Base-by-base conservation (phyloP, 225 moss, liverwort and hornwort genomes). In the Antitrichia curtipendula region DNA sequence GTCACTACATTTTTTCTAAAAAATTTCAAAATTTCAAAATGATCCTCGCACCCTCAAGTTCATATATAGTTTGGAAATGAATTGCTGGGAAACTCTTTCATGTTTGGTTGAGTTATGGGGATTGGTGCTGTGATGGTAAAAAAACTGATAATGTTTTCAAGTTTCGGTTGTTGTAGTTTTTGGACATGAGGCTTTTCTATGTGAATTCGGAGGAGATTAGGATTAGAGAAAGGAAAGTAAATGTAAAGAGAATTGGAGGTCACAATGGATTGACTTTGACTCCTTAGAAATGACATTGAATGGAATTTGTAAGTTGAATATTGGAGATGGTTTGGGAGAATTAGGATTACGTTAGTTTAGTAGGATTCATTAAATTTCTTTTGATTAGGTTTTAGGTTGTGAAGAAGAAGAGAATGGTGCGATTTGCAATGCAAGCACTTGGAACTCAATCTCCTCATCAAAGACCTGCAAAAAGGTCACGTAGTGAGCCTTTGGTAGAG, bases 391-490 rank as follows among this genome's bases (percentile, higher is more conserved):
- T 85, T 61, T 82, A 32, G 84, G 40, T 64, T 2, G 82, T 70
- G 82, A 83, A 82, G 64, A 78, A 83, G 83, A 82, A 47, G 47
- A 86, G 87, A 78, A 94, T 94, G 94, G 94, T 94, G 84, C 83
- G 94, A 52, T 94, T 94, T 82, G 94, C 94, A 90, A 94, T 94
- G 89, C 94, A 92, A 11, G 79, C 92, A 74, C 84, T 94, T 45
- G 92, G 89, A 78, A 66, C 87, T 52, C 90, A 92, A n/a, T 92
- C 94, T 64, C 92, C 90, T 83, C 94, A 91, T 73, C 92, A 90
- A 36, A 91, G 92, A 80, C 88, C 86, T 69, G 34, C 91, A 6
- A 94, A 94, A 81, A 84, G 92, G 84, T 82, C 89, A 34, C 92
- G 94, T 28, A 90, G 69, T 82, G 90, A 92, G n/a, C 86, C 91